Base-by-base conservation (phyloP, 345 rosid genomes). In the Isatis tinctoria region DNA sequence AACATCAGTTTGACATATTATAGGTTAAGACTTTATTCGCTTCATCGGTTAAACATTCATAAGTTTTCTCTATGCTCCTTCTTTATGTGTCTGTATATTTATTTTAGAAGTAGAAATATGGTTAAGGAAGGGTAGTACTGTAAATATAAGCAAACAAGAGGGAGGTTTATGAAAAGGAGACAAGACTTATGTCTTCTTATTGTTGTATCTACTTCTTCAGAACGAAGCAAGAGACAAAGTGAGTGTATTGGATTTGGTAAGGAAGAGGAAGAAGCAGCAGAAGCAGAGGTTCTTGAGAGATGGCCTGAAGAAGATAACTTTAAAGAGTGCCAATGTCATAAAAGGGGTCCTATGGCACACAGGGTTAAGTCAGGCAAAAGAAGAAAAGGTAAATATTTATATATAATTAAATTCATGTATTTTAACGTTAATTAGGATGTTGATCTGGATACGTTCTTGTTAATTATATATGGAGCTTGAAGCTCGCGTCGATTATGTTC, bases 331-430 rank as follows among this genome's bases (percentile, higher is more conserved):
- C 67, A 70, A 62, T 69, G 66, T 69, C 65, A 52, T 75, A 62
- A 48, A 64, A 56, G 28, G 49, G 61, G 51, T 59, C 56, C 57
- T 77, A 71, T 77, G 80, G 80, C 80, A 77, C 76, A 71, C 80
- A 77, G 76, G 80, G 76, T 77, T 20, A 77, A 71, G 80, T 72
- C 80, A 71, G 80, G 80, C 80, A 77, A 41, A 32, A 27, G 16
- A 70, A 52, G 6, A 58, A 18, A 76, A 57, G 79, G 69, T 75
- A 75, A 41, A 67, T 26, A 66, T 57, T 17, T 62, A 41, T 36
- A 45, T 3, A 16, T 44, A 45, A 9, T 16, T 44, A 44, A 7
- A 8, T 22, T 75, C 53, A 32, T 8, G 14, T 40, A 39, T 3
- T 26, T n/a, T 33, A 69, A 43, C 28, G 41, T 43, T 61, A n/a